Conservation (phyloP, 1,139 yeast genomes). For the Zygosaccharomyces sapae region DNA sequence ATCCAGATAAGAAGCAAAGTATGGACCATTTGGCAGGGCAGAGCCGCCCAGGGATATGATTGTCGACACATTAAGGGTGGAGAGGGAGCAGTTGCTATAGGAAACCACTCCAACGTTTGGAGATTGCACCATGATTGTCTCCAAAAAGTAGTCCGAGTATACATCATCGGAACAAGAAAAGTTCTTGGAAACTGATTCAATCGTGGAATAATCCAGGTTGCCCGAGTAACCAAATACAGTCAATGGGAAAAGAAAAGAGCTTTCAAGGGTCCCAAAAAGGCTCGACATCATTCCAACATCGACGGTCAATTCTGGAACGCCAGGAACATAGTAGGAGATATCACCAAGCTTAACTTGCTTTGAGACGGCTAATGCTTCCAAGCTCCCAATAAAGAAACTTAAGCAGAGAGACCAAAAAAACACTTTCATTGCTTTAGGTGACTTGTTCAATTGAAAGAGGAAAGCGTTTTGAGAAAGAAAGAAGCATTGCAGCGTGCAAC, state of each 20-base stretch:
- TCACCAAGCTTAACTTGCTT: conserved; percentile 3
- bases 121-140: conserved; percentile 1
- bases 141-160: conserved; percentile 2
- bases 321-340: conserved; percentile 3
- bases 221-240: conserved; percentile 1
- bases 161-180: conserved; percentile 3
- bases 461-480: neutral
- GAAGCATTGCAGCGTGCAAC: neutral
- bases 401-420: neutral
- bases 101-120: conserved; percentile 1
- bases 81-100: neutral
- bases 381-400: neutral
- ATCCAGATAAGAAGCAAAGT: conserved; percentile 2
- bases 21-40: conserved; percentile 3
- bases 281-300: neutral
- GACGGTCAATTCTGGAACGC: conserved; percentile 1
- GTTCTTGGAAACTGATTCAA: neutral
- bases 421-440: neutral
- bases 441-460: neutral
- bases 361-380: conserved; percentile 1
- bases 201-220: neutral
- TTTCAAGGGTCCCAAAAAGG: conserved; percentile 1
- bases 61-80: conserved; percentile 1
- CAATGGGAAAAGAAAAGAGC: conserved; percentile 2
- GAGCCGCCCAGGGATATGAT: conserved; percentile 3